A percentile compares a stretch with the other conserved stretches of the same genome.
Conservation (phyloP, 2,329 filamentous ascomycete species). For the Aschersonia sp. region DNA sequence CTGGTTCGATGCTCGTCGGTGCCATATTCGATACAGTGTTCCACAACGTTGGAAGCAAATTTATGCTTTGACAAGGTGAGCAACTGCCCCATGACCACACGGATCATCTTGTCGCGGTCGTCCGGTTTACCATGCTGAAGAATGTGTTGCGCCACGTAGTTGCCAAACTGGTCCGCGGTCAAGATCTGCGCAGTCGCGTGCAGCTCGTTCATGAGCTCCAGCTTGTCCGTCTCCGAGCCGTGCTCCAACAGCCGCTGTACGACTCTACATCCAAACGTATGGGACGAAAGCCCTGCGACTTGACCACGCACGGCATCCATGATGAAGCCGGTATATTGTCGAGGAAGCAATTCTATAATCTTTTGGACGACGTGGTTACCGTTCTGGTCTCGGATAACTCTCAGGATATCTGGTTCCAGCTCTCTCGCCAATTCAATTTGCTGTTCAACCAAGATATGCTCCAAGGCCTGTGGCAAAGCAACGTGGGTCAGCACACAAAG, state of each 20-base stretch:
- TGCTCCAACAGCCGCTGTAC: constrained; percentile 84
- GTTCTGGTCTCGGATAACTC: constrained; percentile 73
- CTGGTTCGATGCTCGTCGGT: constrained; percentile 51
- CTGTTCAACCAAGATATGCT: constrained; percentile 84
- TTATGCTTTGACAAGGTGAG: constrained; percentile 81
- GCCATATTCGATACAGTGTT: constrained; percentile 72
- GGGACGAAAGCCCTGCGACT: constrained; percentile 58
- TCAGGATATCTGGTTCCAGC: constrained; percentile 60
- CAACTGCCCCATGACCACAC: constrained; percentile 56
- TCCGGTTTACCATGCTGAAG: constrained; percentile 62
- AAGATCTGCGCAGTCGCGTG: constrained; percentile 57
- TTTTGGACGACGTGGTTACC: constrained; percentile 97
- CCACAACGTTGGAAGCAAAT: constrained; percentile 92
- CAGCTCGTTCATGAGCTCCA: constrained; percentile 63
- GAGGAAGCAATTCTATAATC: constrained; percentile 67
- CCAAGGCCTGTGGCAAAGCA: constrained; percentile 51
- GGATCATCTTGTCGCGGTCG: constrained; percentile 60
- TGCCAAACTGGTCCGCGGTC: constrained; percentile 80
- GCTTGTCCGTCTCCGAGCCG: constrained; percentile 57
- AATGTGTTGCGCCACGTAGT: constrained; percentile 91
- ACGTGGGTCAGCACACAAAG: constrained; percentile 6
- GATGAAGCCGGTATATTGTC: constrained; percentile 70
- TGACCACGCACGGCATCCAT: constrained; percentile 66
- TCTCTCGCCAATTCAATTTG: constrained; percentile 75
- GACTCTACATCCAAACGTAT: constrained; percentile 82